phyloP scores from a whole-genome alignment of 176 grass and related monocot species.

The Secale cereale region DNA sequence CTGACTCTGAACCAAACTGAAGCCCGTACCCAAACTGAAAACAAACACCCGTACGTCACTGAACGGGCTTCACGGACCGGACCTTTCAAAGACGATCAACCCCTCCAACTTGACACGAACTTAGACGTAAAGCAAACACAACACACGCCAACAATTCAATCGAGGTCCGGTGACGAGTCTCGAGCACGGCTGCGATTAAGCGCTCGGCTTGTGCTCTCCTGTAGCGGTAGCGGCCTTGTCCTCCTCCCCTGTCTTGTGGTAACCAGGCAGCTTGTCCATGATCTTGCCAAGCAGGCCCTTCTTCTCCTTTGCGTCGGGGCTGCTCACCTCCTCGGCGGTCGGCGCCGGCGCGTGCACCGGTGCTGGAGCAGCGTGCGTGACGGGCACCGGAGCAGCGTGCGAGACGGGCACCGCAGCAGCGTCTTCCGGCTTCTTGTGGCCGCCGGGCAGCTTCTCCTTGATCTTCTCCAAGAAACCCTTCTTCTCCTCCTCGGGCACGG shows the following conservation, averaged over 20 bases:
- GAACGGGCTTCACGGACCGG: conserved; percentile 22
- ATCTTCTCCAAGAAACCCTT: conserved; percentile 97
- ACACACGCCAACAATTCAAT: conserved; percentile 18
- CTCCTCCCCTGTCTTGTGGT: conserved; percentile 61
- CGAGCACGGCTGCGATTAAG: background rate
- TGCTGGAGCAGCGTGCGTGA: background rate
- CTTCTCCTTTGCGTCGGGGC: conserved; percentile 73
- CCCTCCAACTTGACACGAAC: conserved; percentile 24
- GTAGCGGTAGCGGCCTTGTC: conserved; percentile 19
- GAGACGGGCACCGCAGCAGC: background rate
- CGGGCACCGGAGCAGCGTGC: conserved; percentile 4
- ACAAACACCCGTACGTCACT: background rate
- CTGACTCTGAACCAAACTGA: conserved; percentile 23
- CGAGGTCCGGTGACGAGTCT: background rate
- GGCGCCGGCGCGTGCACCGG: background rate
- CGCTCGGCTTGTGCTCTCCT: conserved; percentile 44
- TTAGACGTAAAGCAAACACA: conserved; percentile 26
- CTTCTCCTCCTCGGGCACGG: conserved; percentile 68
- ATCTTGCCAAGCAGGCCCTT: conserved; percentile 93
- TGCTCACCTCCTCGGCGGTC: conserved; percentile 34
- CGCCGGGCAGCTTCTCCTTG: conserved; percentile 92
- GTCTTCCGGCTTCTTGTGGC: conserved; percentile 60
- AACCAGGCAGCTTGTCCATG: conserved; percentile 89
- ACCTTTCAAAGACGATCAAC: conserved; percentile 24
- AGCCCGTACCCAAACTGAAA: too few relatives aligned